Evolutionary conservation across 768 basidiomycete genomes (phyloP).

Genomic region (Gloeostereum incarnatum): DNA sequence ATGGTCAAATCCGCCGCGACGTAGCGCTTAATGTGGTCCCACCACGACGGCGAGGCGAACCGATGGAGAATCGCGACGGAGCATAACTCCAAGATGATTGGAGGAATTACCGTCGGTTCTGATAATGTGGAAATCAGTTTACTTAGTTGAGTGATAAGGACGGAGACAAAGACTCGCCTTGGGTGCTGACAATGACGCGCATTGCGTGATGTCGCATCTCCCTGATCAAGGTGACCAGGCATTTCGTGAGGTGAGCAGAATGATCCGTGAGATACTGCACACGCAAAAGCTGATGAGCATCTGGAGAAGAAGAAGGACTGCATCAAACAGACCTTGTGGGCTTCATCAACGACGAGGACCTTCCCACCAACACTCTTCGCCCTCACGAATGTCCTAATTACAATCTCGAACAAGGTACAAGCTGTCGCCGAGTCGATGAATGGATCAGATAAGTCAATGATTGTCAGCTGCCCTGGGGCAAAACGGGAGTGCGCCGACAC

Average conservation of each 20-base stretch:
- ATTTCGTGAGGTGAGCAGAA: constrained; percentile 45
- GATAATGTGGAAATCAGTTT: constrained; percentile 16
- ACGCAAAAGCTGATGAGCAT: constrained; percentile 20
- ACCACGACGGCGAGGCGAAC: constrained; percentile 72
- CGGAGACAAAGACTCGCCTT: constrained; percentile 38
- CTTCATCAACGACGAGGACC: constrained; percentile 65
- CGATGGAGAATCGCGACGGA: constrained; percentile 58
- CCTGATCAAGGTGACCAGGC: constrained; percentile 48
- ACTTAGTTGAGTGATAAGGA: neutral
- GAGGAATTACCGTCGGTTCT: constrained; percentile 69
- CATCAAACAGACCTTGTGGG: constrained; percentile 48
- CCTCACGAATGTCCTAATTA: constrained; percentile 55
- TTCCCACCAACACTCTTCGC: constrained; percentile 54
- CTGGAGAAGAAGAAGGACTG: neutral
- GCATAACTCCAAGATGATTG: constrained; percentile 59
- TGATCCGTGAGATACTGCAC: constrained; percentile 43
- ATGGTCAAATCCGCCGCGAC: constrained; percentile 54
- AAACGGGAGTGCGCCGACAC: constrained; percentile 27
- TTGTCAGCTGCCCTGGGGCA: constrained; percentile 47
- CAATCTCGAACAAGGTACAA: constrained; percentile 62
- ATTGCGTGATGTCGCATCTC: constrained; percentile 68
- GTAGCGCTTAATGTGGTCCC: constrained; percentile 59
- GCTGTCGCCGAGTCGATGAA: constrained; percentile 62
- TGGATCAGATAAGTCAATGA: constrained; percentile 65
- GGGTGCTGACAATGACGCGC: constrained; percentile 67